phyloP scores from a whole-genome alignment of 2,329 filamentous ascomycete species.

The Pseudopyrenochaeta lycopersici region DNA sequence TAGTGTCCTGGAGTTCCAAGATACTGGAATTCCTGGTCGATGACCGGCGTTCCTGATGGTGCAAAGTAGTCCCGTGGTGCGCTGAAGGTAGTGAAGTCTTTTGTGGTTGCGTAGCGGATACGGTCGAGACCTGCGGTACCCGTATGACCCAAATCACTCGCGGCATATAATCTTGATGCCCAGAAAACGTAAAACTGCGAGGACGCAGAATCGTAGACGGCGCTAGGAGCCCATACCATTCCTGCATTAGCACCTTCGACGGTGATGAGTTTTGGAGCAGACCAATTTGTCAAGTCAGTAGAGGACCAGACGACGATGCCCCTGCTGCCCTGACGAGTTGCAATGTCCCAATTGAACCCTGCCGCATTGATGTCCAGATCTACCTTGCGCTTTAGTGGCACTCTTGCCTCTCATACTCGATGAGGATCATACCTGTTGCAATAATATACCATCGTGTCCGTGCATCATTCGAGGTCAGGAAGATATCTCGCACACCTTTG shows the following conservation, averaged over 20 bases:
- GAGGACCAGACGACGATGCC: conserved; percentile 18
- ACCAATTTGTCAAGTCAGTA: conserved; percentile 16
- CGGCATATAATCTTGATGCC: no score
- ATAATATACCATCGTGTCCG: conserved; percentile 14
- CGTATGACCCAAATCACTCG: conserved; percentile 12
- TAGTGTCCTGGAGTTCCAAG: conserved; percentile 15
- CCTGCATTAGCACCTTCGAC: conserved; percentile 17
- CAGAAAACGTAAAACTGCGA: conserved; percentile 7
- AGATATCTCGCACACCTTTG: conserved; percentile 19
- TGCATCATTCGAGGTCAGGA: conserved; percentile 9
- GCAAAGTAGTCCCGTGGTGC: background rate
- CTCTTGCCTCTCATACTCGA: no score
- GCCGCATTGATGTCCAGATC: conserved; percentile 7
- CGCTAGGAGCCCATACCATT: conserved; percentile 21
- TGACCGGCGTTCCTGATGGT: conserved; percentile 7
- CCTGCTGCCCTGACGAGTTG: conserved; percentile 11
- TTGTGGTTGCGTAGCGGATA: conserved; percentile 17
- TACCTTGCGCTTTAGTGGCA: background rate
- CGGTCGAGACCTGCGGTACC: conserved; percentile 9
- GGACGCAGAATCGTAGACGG: conserved; percentile 12
- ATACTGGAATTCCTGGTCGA: conserved; percentile 21
- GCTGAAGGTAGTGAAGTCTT: conserved; percentile 14
- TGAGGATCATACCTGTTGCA: background rate
- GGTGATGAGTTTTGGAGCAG: conserved; percentile 9
- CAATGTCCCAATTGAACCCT: conserved; percentile 17